phyloP scores from a whole-genome alignment of 352 stramenopile genomes.

The Globisporangium mamillatum region DNA sequence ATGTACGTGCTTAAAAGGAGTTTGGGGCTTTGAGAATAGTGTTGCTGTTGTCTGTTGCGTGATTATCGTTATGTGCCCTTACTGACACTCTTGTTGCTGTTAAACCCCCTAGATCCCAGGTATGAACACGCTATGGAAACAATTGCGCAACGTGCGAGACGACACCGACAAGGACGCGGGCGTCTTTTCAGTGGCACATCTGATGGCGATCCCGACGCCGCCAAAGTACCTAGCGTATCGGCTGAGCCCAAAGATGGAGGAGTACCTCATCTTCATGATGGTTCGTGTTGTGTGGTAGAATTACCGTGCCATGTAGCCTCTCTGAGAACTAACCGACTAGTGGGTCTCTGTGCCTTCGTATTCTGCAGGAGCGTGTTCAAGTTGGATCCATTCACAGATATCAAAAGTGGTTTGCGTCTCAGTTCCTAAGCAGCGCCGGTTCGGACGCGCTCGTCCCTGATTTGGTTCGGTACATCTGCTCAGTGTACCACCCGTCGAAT shows the following conservation, averaged over 20 bases:
- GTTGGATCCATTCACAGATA: conserved; percentile 73
- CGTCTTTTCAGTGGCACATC: conserved; percentile 57
- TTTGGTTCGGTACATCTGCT: conserved; percentile 80
- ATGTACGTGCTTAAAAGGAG: conserved; percentile 34
- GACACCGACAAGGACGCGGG: conserved; percentile 50
- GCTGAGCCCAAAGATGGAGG: conserved; percentile 84
- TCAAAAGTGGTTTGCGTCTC: conserved; percentile 85
- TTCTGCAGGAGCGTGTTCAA: conserved; percentile 64
- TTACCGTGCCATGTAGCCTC: no score
- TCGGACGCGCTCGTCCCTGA: conserved; percentile 77
- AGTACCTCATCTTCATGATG: conserved; percentile 87
- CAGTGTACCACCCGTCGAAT: conserved; percentile 81
- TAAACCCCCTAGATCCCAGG: conserved; percentile 46
- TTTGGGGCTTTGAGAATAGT: not conserved
- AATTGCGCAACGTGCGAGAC: conserved; percentile 66
- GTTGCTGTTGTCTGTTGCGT: not conserved
- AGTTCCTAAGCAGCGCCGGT: conserved; percentile 66
- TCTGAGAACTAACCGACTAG: not conserved
- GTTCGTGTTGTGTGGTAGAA: conserved; percentile 23
- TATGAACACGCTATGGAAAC: conserved; percentile 83
- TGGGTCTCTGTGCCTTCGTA: not conserved
- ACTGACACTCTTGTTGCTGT: not conserved
- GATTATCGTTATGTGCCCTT: not conserved
- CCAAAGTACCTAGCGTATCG: conserved; percentile 77
- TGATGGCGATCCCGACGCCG: conserved; percentile 75